Conservation (phyloP, 2,329 filamentous ascomycete species). For the Apiospora marii region DNA sequence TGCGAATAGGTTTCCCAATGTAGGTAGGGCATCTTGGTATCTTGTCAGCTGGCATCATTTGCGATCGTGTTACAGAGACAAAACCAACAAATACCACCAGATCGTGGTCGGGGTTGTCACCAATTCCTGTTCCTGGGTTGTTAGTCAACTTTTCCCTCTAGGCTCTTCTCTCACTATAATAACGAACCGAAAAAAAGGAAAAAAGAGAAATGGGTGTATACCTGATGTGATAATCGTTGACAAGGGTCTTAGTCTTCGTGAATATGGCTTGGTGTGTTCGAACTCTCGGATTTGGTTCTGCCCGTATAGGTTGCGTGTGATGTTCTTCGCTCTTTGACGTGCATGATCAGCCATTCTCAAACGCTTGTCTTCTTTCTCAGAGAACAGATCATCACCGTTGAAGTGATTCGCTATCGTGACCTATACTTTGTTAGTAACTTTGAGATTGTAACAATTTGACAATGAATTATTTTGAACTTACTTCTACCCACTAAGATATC, state of each 20-base stretch:
- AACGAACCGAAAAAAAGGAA: too few relatives aligned
- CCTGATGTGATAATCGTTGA: constrained; percentile 43
- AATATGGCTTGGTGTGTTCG: constrained; percentile 38
- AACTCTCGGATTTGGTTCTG: constrained; percentile 43
- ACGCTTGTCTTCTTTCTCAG: too few relatives aligned
- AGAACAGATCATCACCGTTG: too few relatives aligned
- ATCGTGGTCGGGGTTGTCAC: constrained; percentile 21
- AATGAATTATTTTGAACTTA: constrained; percentile 24
- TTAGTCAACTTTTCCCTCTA: neutral
- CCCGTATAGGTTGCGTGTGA: constrained; percentile 40
- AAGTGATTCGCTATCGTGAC: too few relatives aligned
- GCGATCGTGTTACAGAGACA: too few relatives aligned
- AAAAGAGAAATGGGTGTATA: too few relatives aligned
- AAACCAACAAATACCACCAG: constrained; percentile 38
- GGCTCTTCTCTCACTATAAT: too few relatives aligned
- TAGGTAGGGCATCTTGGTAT: constrained; percentile 47
- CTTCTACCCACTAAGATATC: constrained; percentile 40
- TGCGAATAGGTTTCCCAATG: constrained; percentile 51
- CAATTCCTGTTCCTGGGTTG: neutral
- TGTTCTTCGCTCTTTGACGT: constrained; percentile 35
- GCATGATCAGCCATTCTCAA: too few relatives aligned
- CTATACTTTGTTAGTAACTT: too few relatives aligned
- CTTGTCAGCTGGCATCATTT: too few relatives aligned
- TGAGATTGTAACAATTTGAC: neutral
- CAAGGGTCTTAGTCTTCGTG: constrained; percentile 46